Evolutionary conservation across 441 rosid genomes (phyloP), one percentile per base, ranked within the genome.

Genomic region (Adansonia gregorii): DNA sequence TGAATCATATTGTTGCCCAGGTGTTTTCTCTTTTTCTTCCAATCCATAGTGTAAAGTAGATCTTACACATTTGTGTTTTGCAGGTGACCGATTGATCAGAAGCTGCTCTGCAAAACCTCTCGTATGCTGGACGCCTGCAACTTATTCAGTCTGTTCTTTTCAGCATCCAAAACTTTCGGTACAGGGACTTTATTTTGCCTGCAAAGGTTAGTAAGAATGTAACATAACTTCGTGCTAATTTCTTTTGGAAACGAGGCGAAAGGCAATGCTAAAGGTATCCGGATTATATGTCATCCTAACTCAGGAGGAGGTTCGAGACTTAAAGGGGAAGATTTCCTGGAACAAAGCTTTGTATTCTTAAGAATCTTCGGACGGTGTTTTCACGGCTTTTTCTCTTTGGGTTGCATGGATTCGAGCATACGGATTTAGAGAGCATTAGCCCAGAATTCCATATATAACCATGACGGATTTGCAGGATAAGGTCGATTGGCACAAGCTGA

Each of bases 21-120:
- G 99, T 97, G 68, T 11, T 48, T 0, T 48, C 11, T 14, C 2
- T 3, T 2, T 48, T 48, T 48, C 52, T 10, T 11, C 14, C 52
- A 2, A 48, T 27, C 35, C 35, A 27, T 27, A 15, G 27, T 14
- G 49, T 43, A 31, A 39, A 43, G 39, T 39, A 6, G n/a, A 39
- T 8, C 70, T 66, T 14, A 6, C 49, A 35, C 70, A 39, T 19
- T 66, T 66, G 10, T n/a, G 20, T 6, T 58, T 58, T 66, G 49
- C 49, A 14, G 70, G 6, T 15, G 49, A 66, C 11, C 45, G 39
- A 8, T 6, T 39, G 49, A 27, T 66, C 60, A n/a, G 19, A 55
- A 55, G 3, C 60, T n/a, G 17, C 20, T 55, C 60, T 55, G 17
- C 24, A 55, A 55, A 55, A 20, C 60, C 60, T 55, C 60, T 55